Evolutionary conservation across 176 grass and related monocot species (phyloP).

Genomic region (Avena insularis): DNA sequence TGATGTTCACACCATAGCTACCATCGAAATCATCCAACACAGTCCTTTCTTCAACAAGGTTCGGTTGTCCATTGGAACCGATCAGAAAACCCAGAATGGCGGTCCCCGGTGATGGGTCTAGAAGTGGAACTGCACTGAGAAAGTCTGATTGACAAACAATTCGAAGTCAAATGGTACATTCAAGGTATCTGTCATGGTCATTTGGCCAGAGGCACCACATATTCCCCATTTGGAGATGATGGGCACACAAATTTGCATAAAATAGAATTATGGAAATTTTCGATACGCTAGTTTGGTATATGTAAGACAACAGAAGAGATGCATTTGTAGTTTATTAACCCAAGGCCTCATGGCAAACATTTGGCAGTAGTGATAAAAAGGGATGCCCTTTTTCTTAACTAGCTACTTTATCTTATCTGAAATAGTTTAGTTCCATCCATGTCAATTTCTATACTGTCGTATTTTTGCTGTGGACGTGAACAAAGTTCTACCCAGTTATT

Average conservation of each 20-base stretch:
- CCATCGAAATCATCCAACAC: neutral
- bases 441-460: neutral
- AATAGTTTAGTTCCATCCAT: neutral
- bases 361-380: neutral
- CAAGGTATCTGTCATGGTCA: neutral
- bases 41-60: neutral
- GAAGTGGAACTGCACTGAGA: too few species aligned
- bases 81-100: neutral
- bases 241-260: neutral
- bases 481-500: neutral
- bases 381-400: neutral
- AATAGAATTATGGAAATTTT: neutral
- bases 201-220: too few species aligned
- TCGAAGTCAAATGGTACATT: neutral
- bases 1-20: neutral
- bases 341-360: neutral
- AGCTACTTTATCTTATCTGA: neutral
- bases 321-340: neutral
- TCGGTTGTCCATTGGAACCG: neutral
- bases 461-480: neutral
- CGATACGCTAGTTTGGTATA: neutral
- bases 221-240: neutral
- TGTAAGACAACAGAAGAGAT: neutral
- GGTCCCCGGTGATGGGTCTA: too few species aligned
- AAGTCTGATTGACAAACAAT: too few species aligned